Percentiles rank a stretch among this genome's conserved stretches.
Conservation (phyloP, 495 filamentous ascomycete genomes). For the Hypoxylon trugodes region DNA sequence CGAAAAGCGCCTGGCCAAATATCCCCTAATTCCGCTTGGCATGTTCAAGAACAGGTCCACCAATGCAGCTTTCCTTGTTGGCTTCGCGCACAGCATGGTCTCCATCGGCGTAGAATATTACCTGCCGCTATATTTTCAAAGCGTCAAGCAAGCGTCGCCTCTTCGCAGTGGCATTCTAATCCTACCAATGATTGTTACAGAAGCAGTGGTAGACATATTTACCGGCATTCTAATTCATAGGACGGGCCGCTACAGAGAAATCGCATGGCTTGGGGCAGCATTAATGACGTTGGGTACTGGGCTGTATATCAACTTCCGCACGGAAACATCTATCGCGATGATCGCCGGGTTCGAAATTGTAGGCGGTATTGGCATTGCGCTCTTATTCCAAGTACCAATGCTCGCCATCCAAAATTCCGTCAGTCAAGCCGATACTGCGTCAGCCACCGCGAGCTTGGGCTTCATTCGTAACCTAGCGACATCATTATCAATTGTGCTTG, state of each 20-base stretch:
- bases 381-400: conserved; percentile 69
- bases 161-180: conserved; percentile 77
- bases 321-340: conserved; percentile 53
- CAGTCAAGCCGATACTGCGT: conserved; percentile 67
- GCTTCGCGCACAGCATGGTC: conserved; percentile 64
- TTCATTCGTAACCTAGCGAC: conserved; percentile 72
- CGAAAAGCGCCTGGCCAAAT: conserved; percentile 71
- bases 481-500: conserved; percentile 69
- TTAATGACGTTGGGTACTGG: conserved; percentile 65
- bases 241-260: conserved; percentile 67
- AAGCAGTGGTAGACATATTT: conserved; percentile 58
- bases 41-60: conserved; percentile 69
- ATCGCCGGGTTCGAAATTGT: conserved; percentile 63
- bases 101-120: conserved; percentile 65
- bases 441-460: conserved; percentile 70
- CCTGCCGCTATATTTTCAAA: conserved; percentile 75
- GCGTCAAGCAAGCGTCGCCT: conserved; percentile 72
- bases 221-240: conserved; percentile 64
- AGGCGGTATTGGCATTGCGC: conserved; percentile 60
- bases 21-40: conserved; percentile 73
- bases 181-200: conserved; percentile 66
- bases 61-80: conserved; percentile 57
- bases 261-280: conserved; percentile 59
- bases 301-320: conserved; percentile 60
- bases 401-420: conserved; percentile 73